Evolutionary conservation across 176 grass and related monocot genomes (phyloP).

Genomic region (Oropetium thomaeum): DNA sequence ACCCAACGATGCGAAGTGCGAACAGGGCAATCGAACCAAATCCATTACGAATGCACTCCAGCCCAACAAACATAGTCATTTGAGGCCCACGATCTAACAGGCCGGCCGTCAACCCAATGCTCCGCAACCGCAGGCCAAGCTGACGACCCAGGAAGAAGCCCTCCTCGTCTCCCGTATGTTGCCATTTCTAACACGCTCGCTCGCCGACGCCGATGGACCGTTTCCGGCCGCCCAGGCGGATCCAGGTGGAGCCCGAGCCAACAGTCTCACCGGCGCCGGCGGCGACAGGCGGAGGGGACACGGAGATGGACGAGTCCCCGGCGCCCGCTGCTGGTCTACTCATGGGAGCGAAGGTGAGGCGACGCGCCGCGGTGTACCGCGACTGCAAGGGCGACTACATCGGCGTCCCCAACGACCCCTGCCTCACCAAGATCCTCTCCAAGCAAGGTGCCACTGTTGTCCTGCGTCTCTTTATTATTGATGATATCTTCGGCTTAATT

Average conservation of each 20-base stretch:
- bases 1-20: background rate
- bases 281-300: background rate
- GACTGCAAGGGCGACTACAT: conserved; percentile 87
- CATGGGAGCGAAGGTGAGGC: conserved; percentile 66
- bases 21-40: background rate
- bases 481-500: background rate
- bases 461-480: background rate
- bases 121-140: background rate
- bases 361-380: conserved; percentile 52
- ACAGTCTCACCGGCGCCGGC: background rate
- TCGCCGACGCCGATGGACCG: conserved; percentile 63
- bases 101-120: background rate
- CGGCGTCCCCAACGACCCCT: conserved; percentile 69
- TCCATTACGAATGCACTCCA: background rate
- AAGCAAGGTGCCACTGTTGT: conserved; percentile 59
- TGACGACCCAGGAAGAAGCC: background rate
- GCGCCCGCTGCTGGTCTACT: conserved; percentile 41
- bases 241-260: conserved; percentile 54
- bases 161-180: background rate
- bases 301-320: conserved; percentile 6
- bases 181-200: conserved; percentile 12
- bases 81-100: background rate
- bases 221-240: conserved; percentile 55
- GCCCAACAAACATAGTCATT: background rate
- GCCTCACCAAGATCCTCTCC: conserved; percentile 73